phyloP scores from a whole-genome alignment of 768 basidiomycete genomes.

The Tylopilus plumbeoviolaceoides region DNA sequence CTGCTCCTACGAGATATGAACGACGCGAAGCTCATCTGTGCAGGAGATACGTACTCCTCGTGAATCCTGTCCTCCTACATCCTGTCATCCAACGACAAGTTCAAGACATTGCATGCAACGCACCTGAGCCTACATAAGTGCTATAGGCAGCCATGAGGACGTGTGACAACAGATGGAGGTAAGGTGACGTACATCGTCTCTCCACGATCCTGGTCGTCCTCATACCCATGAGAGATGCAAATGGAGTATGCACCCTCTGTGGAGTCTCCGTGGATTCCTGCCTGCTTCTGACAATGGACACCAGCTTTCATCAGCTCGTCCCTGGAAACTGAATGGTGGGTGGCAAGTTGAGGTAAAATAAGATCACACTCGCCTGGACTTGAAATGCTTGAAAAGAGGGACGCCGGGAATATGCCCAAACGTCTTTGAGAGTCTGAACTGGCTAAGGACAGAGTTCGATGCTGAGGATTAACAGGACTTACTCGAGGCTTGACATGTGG shows the following conservation, averaged over 20 bases:
- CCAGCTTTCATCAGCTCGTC: conserved; percentile 21
- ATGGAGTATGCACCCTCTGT: conserved; percentile 36
- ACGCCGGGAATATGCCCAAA: conserved; percentile 31
- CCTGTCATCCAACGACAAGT: neutral
- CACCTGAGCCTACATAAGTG: conserved; percentile 33
- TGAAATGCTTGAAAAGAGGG: conserved; percentile 22
- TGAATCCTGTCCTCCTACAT: conserved; percentile 23
- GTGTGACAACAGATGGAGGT: neutral
- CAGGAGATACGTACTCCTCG: conserved; percentile 11
- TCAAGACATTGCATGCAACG: neutral
- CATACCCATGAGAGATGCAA: conserved; percentile 39
- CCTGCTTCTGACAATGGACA: conserved; percentile 32
- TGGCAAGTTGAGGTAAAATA: neutral
- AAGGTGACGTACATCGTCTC: conserved; percentile 32
- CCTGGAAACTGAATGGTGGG: conserved; percentile 15
- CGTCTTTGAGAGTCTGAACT: conserved; percentile 7
- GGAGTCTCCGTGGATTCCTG: conserved; percentile 39
- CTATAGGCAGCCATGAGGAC: conserved; percentile 18
- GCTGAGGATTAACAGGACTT: neutral
- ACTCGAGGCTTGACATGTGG: conserved; percentile 15
- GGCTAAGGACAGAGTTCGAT: neutral
- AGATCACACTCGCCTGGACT: conserved; percentile 6
- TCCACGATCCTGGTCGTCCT: conserved; percentile 38
- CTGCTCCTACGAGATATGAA: conserved; percentile 20
- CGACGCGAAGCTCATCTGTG: neutral